These are phyloP conservation scores for Starmerella sirachaensis DNA, from an alignment of 805 yeast species.

Conservation along the genomic window DNA sequence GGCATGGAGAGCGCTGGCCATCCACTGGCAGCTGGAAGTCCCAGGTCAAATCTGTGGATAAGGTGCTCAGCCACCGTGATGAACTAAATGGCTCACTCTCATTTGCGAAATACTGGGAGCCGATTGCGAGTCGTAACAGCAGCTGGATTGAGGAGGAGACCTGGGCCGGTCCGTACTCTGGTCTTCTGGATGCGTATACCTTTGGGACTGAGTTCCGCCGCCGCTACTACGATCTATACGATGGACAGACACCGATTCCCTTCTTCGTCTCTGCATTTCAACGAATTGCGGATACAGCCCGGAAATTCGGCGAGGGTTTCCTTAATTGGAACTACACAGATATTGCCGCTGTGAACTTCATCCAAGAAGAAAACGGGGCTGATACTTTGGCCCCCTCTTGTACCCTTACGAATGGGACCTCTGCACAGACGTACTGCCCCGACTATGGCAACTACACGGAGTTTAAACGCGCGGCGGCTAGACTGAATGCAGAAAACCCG, in stretches of 20 bases:
- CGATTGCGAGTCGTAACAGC: constrained; percentile 29
- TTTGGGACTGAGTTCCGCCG: constrained; percentile 41
- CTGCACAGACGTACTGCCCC: constrained; percentile 4
- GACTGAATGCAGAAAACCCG: constrained; percentile 22
- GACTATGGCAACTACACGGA: constrained; percentile 8
- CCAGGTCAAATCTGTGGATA: constrained; percentile 12
- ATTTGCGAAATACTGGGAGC: constrained; percentile 39
- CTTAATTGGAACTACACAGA: constrained; percentile 23
- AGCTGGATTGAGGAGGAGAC: constrained; percentile 42
- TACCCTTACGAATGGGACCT: constrained; percentile 22
- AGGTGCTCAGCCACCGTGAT: constrained; percentile 8
- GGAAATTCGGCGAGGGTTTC: constrained; percentile 25
- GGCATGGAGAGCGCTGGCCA: constrained; percentile 54
- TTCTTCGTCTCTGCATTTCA: constrained; percentile 45
- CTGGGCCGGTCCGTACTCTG: constrained; percentile 40
- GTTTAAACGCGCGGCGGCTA: constrained; percentile 19
- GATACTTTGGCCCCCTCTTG: constrained; percentile 21
- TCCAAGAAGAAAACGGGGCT: constrained; percentile 23
- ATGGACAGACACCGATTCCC: constrained; percentile 31
- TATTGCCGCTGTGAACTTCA: constrained; percentile 19
- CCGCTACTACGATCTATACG: constrained; percentile 39
- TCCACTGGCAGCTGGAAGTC: constrained; percentile 17
- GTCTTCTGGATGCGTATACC: constrained; percentile 37
- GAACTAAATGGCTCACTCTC: constrained; percentile 33
- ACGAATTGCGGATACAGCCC: constrained; percentile 31